Evolutionary conservation across 2,329 filamentous ascomycete species (phyloP), one percentile per base, ranked within the genome.

Genomic region (Nannizzia gypsea): DNA sequence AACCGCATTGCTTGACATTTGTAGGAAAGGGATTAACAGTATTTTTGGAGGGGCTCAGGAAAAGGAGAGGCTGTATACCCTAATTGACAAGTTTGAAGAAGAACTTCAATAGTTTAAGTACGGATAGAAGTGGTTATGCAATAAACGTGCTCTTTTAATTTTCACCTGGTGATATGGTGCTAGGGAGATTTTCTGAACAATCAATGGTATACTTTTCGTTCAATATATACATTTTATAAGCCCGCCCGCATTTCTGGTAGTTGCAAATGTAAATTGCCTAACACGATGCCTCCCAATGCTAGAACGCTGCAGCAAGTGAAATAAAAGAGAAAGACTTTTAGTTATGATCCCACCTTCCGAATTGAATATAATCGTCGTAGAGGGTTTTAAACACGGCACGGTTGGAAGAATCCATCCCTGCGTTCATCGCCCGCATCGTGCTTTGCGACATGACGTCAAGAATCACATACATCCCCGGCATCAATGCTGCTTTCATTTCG

Each of bases 31-130:
- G 0, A 79, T 88, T 3, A 78, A 83, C 17, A 78, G 80, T 1
- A 88, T 89, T 28, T 92, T 93, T 66, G 82, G 80, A 0, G 80
- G 79, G 0, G 76, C 84, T 2, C 73, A 77, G 13, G 85, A 90
- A 66, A 87, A 72, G 57, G 34, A 64, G n/a, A 67, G 69, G 44
- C 46, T 74, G 20, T 54, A 59, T 22, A 48, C 42, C 4, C 62
- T 69, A 31, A 56, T 72, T 13, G 48, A 61, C 11, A 56, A 62
- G 17, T 72, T 70, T 59, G 63, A 66, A 58, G 55, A 31, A 22
- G 4, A 57, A 8, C 22, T 8, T 38, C 28, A 38, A 42, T 40
- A 31, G 9, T 36, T 3, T 11, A 36, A 36, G 2, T 36, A 36
- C 31, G 13, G 9, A 11, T 13, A 8, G 31, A 6, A 36, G 13